These are phyloP conservation scores for Gastrolobium bilobum DNA, from an alignment of 306 rosid genomes.

Conservation along the genomic window DNA sequence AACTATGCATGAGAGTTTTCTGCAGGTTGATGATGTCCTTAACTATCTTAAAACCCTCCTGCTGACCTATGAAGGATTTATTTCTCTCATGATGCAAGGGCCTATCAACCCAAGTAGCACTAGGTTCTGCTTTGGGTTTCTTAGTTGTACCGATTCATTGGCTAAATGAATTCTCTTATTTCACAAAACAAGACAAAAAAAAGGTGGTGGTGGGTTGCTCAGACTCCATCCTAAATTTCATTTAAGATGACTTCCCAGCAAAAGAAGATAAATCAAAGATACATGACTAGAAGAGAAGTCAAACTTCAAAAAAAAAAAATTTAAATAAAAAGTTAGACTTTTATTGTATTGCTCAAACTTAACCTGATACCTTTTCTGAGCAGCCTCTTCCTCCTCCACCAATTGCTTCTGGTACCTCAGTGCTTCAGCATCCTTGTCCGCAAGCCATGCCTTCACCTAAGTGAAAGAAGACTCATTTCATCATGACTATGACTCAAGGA, in stretches of 20 bases:
- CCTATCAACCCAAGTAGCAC: constrained; percentile 23
- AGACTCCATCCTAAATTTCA: constrained; percentile 30
- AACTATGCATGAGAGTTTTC: constrained; percentile 3
- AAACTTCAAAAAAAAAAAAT: constrained; percentile 11
- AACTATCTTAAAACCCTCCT: constrained; percentile 32
- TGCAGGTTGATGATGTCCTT: constrained; percentile 32
- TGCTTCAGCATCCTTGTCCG: constrained; percentile 89
- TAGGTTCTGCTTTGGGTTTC: constrained; percentile 29
- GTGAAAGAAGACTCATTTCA: constrained; percentile 32
- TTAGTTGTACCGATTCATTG: neutral
- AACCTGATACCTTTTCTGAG: constrained; percentile 74
- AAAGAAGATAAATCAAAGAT: constrained; percentile 23
- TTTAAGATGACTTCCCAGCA: constrained; percentile 24
- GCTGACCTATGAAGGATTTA: constrained; percentile 16
- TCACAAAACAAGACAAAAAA: neutral
- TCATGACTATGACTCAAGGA: constrained; percentile 32
- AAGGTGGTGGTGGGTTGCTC: neutral
- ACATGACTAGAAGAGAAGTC: constrained; percentile 4
- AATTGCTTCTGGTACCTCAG: constrained; percentile 80
- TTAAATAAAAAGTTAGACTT: neutral
- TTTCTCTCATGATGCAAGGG: constrained; percentile 23
- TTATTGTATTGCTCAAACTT: constrained; percentile 28
- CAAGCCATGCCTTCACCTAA: constrained; percentile 85
- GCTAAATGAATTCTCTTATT: constrained; percentile 11
- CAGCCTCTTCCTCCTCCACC: constrained; percentile 94